These are phyloP conservation scores for Alnus rubra DNA, from an alignment of 306 rosid genomes.

Conservation along the genomic window DNA sequence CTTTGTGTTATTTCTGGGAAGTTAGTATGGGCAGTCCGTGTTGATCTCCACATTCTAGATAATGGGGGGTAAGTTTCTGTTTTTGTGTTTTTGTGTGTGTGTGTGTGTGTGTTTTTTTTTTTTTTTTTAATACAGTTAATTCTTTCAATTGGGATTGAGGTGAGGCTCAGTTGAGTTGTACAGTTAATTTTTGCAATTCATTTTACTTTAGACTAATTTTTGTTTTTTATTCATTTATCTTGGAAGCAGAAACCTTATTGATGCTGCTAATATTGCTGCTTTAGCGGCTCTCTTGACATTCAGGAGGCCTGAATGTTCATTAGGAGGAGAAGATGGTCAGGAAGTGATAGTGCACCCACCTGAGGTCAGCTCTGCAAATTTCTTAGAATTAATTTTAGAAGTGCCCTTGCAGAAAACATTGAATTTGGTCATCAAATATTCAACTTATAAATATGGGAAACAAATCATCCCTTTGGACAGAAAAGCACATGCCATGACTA, in stretches of 20 bases:
- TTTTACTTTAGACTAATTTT: neutral
- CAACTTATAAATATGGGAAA: neutral
- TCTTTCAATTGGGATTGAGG: neutral
- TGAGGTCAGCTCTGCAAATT: slow-evolving; percentile 52
- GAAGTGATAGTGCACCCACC: slow-evolving; percentile 85
- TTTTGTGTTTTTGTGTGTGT: too few species aligned
- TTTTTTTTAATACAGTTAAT: neutral
- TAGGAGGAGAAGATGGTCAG: slow-evolving; percentile 83
- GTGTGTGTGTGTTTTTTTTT: neutral
- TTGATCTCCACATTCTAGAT: slow-evolving; percentile 84
- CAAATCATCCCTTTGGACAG: neutral
- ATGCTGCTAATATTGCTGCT: slow-evolving; percentile 90
- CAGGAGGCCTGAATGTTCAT: slow-evolving; percentile 82
- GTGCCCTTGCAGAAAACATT: neutral
- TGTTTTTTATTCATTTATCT: slow-evolving; percentile 5
- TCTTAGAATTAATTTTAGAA: neutral
- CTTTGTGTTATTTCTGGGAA: slow-evolving; percentile 75
- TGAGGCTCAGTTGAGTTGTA: neutral
- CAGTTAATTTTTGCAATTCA: neutral
- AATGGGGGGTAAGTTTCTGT: slow-evolving; percentile 69
- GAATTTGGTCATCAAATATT: neutral
- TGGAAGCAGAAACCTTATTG: slow-evolving; percentile 71
- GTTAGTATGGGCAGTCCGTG: slow-evolving; percentile 79
- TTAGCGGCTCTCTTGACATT: slow-evolving; percentile 77
- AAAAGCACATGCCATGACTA: neutral